phyloP scores from a whole-genome alignment of 2,329 filamentous ascomycete species.

The Sarocladium brachiariae region DNA sequence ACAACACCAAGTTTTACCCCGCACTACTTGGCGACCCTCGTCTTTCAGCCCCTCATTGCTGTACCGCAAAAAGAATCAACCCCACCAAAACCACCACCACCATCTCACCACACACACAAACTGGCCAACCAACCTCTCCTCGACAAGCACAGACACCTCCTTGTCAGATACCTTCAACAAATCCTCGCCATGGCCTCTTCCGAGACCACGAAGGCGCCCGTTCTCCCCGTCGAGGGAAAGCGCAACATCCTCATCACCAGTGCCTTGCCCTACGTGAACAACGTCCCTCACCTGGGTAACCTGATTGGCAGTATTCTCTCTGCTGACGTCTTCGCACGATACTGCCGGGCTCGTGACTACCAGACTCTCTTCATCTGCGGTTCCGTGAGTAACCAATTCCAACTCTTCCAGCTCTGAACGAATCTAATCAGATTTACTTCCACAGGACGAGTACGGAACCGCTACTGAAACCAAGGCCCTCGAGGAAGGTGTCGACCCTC shows the following conservation, averaged over 20 bases:
- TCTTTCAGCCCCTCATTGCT: background rate
- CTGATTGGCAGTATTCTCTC: conserved; percentile 81
- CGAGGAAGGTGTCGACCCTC: conserved; percentile 75
- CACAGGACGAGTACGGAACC: conserved; percentile 90
- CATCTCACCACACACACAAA: background rate
- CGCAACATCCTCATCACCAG: conserved; percentile 86
- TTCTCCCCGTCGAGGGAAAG: conserved; percentile 65
- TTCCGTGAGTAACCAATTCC: conserved; percentile 28
- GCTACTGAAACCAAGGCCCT: conserved; percentile 94
- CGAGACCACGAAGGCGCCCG: conserved; percentile 26
- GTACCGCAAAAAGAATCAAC: conserved; percentile 7
- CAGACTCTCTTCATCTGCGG: conserved; percentile 83
- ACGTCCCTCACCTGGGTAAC: conserved; percentile 80
- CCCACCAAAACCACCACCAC: background rate
- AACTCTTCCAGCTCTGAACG: too few relatives aligned
- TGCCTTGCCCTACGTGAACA: conserved; percentile 75
- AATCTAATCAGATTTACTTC: too few relatives aligned
- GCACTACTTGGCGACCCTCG: background rate
- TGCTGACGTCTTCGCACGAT: conserved; percentile 80
- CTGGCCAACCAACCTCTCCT: background rate
- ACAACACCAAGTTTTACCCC: background rate
- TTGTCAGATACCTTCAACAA: too few relatives aligned
- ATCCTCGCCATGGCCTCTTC: conserved; percentile 8
- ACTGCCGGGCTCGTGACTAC: conserved; percentile 70
- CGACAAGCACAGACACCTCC: too few relatives aligned